Conservation (phyloP, 202 grass and related monocot species). For the Sporobolus alterniflorus region DNA sequence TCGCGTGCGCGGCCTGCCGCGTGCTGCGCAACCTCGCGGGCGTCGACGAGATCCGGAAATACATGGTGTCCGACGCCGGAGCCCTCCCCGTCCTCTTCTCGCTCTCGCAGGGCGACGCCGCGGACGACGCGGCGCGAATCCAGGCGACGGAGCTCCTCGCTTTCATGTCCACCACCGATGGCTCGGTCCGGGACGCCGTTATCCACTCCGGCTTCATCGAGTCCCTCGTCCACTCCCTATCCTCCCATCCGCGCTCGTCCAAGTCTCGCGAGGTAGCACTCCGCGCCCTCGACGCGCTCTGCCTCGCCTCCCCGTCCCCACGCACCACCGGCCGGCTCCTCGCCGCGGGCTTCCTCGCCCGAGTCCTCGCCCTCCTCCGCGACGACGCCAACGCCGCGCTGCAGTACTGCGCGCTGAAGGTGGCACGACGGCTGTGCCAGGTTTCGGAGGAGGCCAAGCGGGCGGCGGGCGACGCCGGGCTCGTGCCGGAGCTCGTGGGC, state of each 20-base stretch:
- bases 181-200: conserved; percentile 12
- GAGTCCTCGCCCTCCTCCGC: conserved; percentile 62
- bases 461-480: conserved; percentile 72
- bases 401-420: conserved; percentile 72
- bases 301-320: conserved; percentile 47
- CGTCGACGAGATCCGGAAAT: conserved; percentile 82
- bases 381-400: conserved; percentile 49
- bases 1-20: conserved; percentile 57
- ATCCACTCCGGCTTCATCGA: conserved; percentile 50
- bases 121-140: conserved; percentile 65
- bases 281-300: conserved; percentile 61
- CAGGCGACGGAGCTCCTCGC: conserved; percentile 72
- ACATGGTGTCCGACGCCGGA: conserved; percentile 66
- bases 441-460: conserved; percentile 69
- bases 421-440: conserved; percentile 54
- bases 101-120: conserved; percentile 40
- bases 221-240: conserved; percentile 56
- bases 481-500: conserved; percentile 85
- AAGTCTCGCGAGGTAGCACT: conserved; percentile 83
- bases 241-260: conserved; percentile 40
- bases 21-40: conserved; percentile 72
- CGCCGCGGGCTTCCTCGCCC: conserved; percentile 60
- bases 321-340: conserved; percentile 47
- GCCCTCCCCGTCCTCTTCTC: conserved; percentile 59
- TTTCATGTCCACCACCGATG: conserved; percentile 47